phyloP scores from a whole-genome alignment of 768 basidiomycete species.

The Boletus patriciae region DNA sequence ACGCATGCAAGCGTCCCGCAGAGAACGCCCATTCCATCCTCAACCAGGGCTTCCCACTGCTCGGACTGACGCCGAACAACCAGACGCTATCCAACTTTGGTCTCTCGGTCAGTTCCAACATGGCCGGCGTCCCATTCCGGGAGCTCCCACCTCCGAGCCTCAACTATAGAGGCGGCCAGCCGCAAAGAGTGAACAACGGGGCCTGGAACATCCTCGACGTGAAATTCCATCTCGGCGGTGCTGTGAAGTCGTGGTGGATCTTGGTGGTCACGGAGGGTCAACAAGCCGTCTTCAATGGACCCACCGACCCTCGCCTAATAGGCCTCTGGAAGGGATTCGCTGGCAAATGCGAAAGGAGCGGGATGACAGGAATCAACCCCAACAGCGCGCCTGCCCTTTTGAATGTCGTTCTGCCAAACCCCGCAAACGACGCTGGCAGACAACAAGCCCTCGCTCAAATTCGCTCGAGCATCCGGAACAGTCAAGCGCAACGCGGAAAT shows the following conservation, averaged over 20 bases:
- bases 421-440: constrained; percentile 36
- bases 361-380: constrained; percentile 62
- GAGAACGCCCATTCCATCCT: constrained; percentile 60
- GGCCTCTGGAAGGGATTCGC: constrained; percentile 53
- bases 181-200: constrained; percentile 51
- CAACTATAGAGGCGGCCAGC: constrained; percentile 49
- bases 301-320: constrained; percentile 31
- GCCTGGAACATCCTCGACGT: constrained; percentile 78
- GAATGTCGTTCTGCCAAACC: constrained; percentile 20
- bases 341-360: constrained; percentile 55
- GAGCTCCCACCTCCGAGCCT: constrained; percentile 60
- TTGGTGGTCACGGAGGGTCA: constrained; percentile 58
- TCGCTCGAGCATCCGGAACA: constrained; percentile 38
- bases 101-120: constrained; percentile 51
- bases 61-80: constrained; percentile 49
- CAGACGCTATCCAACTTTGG: constrained; percentile 55
- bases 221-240: constrained; percentile 59
- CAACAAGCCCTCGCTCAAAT: constrained; percentile 42
- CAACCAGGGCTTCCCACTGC: constrained; percentile 51
- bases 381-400: constrained; percentile 37
- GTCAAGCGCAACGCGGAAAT: constrained; percentile 31
- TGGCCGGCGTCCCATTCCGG: constrained; percentile 65
- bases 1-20: constrained; percentile 62
- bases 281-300: constrained; percentile 36
- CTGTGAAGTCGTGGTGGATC: constrained; percentile 62